phyloP scores from a whole-genome alignment of 73 alveolate species.

The Effrenium voratum region DNA sequence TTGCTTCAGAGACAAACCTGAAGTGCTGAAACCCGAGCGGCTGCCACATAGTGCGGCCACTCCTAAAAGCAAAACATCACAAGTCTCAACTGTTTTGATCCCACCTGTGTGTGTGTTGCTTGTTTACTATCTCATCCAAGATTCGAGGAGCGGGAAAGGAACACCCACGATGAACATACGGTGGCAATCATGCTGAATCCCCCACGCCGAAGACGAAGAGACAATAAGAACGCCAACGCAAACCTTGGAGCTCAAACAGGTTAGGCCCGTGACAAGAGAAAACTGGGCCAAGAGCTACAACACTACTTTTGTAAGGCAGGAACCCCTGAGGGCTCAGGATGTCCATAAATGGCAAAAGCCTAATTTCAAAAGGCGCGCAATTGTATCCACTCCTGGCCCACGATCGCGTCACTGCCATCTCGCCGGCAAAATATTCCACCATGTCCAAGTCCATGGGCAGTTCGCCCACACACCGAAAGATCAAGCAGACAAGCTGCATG shows the following conservation, averaged over 20 bases:
- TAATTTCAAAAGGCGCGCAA: not conserved
- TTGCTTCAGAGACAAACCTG: not conserved
- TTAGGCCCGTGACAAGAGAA: not conserved
- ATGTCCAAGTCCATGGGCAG: not conserved
- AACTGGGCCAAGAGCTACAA: not conserved
- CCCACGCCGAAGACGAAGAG: not conserved
- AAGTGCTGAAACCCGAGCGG: not conserved
- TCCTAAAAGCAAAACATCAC: not conserved
- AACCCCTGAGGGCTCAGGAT: not conserved
- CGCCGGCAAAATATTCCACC: conserved; percentile 6
- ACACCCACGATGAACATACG: conserved; percentile 2
- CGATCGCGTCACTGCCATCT: not conserved
- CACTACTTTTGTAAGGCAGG: not conserved
- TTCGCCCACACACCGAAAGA: not conserved
- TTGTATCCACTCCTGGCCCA: conserved; percentile 6
- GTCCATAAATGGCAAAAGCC: not conserved
- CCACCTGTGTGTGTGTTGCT: not conserved
- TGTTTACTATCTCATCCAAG: not conserved
- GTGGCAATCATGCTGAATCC: conserved; percentile 20
- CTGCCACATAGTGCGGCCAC: not conserved
- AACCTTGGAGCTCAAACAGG: not conserved
- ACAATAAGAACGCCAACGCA: not conserved
- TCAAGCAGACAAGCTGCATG: not conserved
- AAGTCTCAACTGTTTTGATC: no score
- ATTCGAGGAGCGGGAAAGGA: not conserved